phyloP scores from a whole-genome alignment of 371 early-diverging fungal genomes.

The Mucor lusitanicus region DNA sequence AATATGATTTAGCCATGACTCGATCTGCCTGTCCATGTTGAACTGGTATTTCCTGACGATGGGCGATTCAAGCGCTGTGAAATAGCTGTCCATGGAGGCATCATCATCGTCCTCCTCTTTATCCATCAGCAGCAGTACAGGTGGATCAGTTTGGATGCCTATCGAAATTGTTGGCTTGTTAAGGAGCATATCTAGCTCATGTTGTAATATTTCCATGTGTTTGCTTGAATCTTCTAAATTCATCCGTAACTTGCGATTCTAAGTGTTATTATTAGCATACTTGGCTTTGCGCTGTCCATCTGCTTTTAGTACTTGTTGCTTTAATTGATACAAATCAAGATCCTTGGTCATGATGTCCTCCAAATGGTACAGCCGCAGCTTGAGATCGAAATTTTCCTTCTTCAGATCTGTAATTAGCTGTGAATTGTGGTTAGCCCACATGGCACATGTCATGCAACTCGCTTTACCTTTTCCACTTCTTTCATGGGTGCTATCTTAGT shows the following conservation, averaged over 20 bases:
- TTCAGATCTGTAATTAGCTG: slow-evolving; percentile 46
- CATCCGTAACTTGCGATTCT: slow-evolving; percentile 16
- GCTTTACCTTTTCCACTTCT: slow-evolving; percentile 31
- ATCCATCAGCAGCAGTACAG: not conserved
- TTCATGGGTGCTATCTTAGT: slow-evolving; percentile 26
- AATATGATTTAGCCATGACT: not conserved
- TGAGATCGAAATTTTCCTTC: slow-evolving; percentile 52
- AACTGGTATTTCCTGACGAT: not conserved
- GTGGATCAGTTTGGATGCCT: slow-evolving; percentile 1
- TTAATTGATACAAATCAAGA: slow-evolving; percentile 9
- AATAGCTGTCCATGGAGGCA: not conserved
- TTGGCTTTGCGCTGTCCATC: not conserved
- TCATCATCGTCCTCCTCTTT: not conserved
- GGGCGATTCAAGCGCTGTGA: slow-evolving; percentile 14
- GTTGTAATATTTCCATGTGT: slow-evolving; percentile 2
- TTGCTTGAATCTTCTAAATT: slow-evolving; percentile 15
- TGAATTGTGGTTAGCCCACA: not conserved
- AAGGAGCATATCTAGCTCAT: not conserved
- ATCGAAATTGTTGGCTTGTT: not conserved
- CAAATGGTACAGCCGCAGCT: slow-evolving; percentile 40
- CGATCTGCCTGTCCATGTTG: not conserved
- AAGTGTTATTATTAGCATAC: slow-evolving; percentile 2
- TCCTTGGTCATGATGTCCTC: slow-evolving; percentile 23
- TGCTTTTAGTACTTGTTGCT: slow-evolving; percentile 12
- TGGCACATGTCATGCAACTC: not conserved